Base-by-base conservation (phyloP, 1,139 yeast species). In the Candida freyschussii region DNA sequence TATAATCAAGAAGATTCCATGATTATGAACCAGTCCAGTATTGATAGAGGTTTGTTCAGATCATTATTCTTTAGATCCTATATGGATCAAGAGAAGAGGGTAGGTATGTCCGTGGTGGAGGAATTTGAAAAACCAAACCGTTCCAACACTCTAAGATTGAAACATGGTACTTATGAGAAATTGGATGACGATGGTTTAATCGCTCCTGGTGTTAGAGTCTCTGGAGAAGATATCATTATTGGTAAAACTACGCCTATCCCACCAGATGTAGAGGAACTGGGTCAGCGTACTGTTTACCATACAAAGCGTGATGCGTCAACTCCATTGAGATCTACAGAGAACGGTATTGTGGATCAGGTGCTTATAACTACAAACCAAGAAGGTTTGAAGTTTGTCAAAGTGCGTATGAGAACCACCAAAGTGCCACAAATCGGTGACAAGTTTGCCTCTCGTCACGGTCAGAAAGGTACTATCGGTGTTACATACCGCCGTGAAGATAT, bases 1-100 rank as follows among this genome's bases (percentile, higher is more conserved):
- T 91, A 91, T 64, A 91, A 91, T 63, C 99, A 91, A 72, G 99
- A 91, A 82, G 99, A 91, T 82, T 93, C 98, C 29, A 87, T 91
- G 94, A 91, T 91, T 68, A 91, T 91, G 99, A 91, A 91, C 62
- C 99, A 91, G 67, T 82, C 95, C 16, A 84, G 96, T 23, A 91
- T 91, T 56, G 99, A 91, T 61, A 73, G 98, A 56, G 99, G 99
- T 34, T 69, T 91, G 51, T 91, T 91, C 69, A 72, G 99, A 65
- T 87, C 96, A 15, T 70, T 91, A 56, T 91, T 91, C 64, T 93
- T 89, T 69, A 75, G 98, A 62, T 85, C 97, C 3, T 93, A 91
- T 60, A 89, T 89, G 95, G 99, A 91, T 60, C 95, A 91, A 62
- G 99, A 91, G 60, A 86, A 95, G 63, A 79, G 96, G 59, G 93